Evolutionary conservation across 305 asterid genomes (phyloP).

Genomic region (Vinca major): DNA sequence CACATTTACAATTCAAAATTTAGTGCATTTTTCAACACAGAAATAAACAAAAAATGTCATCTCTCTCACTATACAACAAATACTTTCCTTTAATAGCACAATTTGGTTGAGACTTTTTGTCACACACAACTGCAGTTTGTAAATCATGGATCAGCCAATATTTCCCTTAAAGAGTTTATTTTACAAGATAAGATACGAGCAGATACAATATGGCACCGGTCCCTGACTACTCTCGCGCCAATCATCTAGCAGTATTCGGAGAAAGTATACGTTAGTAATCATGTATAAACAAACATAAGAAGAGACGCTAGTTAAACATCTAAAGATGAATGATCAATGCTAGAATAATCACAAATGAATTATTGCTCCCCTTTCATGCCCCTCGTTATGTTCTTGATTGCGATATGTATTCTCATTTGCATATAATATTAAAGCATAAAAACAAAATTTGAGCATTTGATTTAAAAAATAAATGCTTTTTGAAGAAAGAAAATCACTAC

Average conservation of each 20-base stretch:
- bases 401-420: not conserved
- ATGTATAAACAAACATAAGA: not conserved
- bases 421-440: not conserved
- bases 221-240: conserved; percentile 12
- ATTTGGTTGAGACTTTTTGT: not conserved
- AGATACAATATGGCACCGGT: not conserved
- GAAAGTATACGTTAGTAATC: not conserved
- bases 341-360: not conserved
- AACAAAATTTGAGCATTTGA: not conserved
- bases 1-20: too few relatives aligned
- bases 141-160: not conserved
- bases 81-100: conserved; percentile 4
- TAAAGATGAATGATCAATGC: not conserved
- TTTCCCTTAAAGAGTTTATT: not conserved
- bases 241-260: conserved; percentile 8
- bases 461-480: too few relatives aligned
- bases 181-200: not conserved
- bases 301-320: not conserved
- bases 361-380: not conserved
- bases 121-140: not conserved
- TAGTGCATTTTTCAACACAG: not conserved
- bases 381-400: not conserved
- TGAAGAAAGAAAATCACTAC: too few relatives aligned
- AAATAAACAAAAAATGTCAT: not conserved
- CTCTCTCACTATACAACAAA: conserved; percentile 5